Percentiles rank a stretch among this genome's conserved stretches.
These are phyloP conservation scores for Cinchona pubescens DNA, from an alignment of 257 asterid species.

Conservation along the genomic window DNA sequence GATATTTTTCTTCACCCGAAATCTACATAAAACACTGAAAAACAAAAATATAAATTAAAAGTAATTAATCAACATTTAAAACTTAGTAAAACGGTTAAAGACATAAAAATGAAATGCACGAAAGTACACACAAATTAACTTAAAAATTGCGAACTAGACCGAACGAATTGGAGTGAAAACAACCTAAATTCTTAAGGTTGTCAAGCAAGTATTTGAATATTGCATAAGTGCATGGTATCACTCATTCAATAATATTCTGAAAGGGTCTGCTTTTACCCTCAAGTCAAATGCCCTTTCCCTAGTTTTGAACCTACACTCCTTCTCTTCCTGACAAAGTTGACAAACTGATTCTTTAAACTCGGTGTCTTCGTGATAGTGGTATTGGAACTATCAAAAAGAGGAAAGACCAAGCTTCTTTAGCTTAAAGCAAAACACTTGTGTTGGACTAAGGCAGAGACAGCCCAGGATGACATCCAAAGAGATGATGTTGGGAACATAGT, in stretches of 20 bases:
- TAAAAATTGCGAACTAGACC: no score
- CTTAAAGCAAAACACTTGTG: constrained; percentile 52
- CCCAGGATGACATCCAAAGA: constrained; percentile 65
- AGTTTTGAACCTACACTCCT: neutral
- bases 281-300: neutral
- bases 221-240: no score
- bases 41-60: no score
- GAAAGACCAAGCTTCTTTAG: constrained; percentile 61
- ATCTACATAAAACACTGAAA: no score
- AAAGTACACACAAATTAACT: no score
- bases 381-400: constrained; percentile 28
- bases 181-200: no score
- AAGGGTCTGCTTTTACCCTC: neutral
- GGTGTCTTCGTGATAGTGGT: constrained; percentile 25
- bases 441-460: constrained; percentile 63
- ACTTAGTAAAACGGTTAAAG: no score
- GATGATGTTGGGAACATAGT: constrained; percentile 80
- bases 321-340: constrained; percentile 15
- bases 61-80: no score
- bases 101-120: no score
- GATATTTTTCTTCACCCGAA: no score
- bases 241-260: neutral
- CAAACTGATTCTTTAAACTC: constrained; percentile 26
- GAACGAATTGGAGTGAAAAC: no score
- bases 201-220: no score